Conservation (phyloP, 805 yeast genomes). For the Sugiyamaella floridensis region DNA sequence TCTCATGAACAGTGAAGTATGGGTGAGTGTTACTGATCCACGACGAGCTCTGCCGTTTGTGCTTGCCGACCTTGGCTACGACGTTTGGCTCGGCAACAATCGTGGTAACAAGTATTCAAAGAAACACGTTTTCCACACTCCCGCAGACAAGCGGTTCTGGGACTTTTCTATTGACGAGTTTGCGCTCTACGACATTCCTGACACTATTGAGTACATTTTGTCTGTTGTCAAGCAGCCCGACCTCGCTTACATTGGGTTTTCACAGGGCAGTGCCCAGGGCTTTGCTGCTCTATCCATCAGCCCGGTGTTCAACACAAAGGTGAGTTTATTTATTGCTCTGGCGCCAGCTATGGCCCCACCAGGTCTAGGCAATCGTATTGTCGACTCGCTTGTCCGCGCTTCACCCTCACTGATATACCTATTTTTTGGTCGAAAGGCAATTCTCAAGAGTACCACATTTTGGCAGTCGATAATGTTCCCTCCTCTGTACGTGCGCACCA, state of each 20-base stretch:
- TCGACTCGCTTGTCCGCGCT: slow-evolving; percentile 66
- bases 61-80: slow-evolving; percentile 76
- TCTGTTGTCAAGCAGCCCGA: slow-evolving; percentile 37
- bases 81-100: slow-evolving; percentile 91
- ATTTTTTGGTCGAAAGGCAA: slow-evolving; percentile 65
- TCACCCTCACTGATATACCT: slow-evolving; percentile 66
- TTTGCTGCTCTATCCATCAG: slow-evolving; percentile 69
- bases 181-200: slow-evolving; percentile 85
- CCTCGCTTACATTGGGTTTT: slow-evolving; percentile 76
- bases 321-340: slow-evolving; percentile 63
- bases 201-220: slow-evolving; percentile 67
- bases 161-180: slow-evolving; percentile 86
- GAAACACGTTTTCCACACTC: slow-evolving; percentile 51
- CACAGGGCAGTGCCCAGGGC: slow-evolving; percentile 92
- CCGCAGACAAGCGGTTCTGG: slow-evolving; percentile 61
- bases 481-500: slow-evolving; percentile 60
- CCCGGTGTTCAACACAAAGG: slow-evolving; percentile 50
- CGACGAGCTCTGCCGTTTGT: slow-evolving; percentile 62
- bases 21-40: slow-evolving; percentile 51
- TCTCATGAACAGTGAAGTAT: slow-evolving; percentile 79
- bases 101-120: slow-evolving; percentile 89
- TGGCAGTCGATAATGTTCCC: slow-evolving; percentile 80
- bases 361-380: slow-evolving; percentile 68
- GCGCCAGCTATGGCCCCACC: slow-evolving; percentile 94
- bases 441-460: slow-evolving; percentile 67